Conservation (phyloP, 169 alveolate species). For the Plasmodium yoelii region DNA sequence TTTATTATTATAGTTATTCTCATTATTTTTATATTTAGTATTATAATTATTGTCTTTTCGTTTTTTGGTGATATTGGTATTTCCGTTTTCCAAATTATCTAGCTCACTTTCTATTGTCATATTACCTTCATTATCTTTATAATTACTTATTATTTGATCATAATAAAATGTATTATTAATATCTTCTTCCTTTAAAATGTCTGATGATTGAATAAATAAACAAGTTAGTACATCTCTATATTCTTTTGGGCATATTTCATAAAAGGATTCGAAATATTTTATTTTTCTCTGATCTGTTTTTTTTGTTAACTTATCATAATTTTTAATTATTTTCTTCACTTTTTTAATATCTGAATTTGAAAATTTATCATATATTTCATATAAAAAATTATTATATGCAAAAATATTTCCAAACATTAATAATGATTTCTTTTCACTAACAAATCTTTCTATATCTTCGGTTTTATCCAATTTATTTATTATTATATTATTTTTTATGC, state of each 20-base stretch:
- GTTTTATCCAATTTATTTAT: conserved; percentile 22
- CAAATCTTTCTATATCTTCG: conserved; percentile 38
- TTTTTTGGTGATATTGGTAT: neutral
- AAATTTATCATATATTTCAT: conserved; percentile 74
- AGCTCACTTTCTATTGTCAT: neutral
- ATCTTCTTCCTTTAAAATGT: conserved; percentile 57
- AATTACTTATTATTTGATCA: conserved; percentile 26
- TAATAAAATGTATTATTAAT: conserved; percentile 65
- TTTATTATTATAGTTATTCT: conserved; percentile 11
- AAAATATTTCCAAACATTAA: conserved; percentile 48
- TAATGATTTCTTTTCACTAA: neutral
- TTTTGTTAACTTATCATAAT: conserved; percentile 47
- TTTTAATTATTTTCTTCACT: conserved; percentile 64
- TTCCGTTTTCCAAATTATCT: neutral
- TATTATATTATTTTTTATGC: conserved; percentile 31
- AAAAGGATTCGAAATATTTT: conserved; percentile 51
- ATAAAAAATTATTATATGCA: conserved; percentile 66
- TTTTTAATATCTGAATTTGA: conserved; percentile 54
- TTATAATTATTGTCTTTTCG: neutral
- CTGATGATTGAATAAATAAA: conserved; percentile 60
- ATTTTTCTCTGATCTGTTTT: conserved; percentile 44
- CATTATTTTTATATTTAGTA: conserved; percentile 2
- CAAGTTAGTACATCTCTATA: conserved; percentile 57
- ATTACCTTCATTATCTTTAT: neutral
- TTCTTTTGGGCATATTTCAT: conserved; percentile 54